These are phyloP conservation scores for Arthrobotrys sinensis DNA, from an alignment of 2,329 filamentous ascomycete species.

Conservation along the genomic window DNA sequence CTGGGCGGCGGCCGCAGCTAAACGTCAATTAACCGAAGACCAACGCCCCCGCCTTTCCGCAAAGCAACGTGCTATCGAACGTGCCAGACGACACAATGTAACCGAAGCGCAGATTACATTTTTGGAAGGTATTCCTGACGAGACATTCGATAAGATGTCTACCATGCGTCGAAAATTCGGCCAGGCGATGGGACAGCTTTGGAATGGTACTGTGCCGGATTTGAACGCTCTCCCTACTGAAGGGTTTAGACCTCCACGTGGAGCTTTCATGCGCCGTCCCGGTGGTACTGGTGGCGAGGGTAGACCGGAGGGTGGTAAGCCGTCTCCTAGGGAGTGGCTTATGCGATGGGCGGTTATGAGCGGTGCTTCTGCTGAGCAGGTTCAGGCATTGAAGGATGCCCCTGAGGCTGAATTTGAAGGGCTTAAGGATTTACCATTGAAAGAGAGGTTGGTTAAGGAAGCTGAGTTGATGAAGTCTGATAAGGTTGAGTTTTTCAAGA, in stretches of 20 bases:
- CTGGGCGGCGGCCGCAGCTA: not conserved
- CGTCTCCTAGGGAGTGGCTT: slow-evolving; percentile 19
- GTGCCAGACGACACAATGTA: not conserved
- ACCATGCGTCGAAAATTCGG: slow-evolving; percentile 24
- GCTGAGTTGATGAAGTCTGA: slow-evolving; percentile 25
- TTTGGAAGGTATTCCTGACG: slow-evolving; percentile 23
- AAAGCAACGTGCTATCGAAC: slow-evolving; percentile 22
- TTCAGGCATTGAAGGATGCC: slow-evolving; percentile 16
- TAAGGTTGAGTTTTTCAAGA: slow-evolving; percentile 36
- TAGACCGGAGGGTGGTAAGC: not conserved
- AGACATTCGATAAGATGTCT: slow-evolving; percentile 25
- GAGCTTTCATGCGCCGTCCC: not conserved
- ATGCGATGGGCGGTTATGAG: slow-evolving; percentile 11
- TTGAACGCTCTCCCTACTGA: slow-evolving; percentile 13
- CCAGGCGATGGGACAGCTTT: slow-evolving; percentile 28
- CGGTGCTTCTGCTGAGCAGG: slow-evolving; percentile 3
- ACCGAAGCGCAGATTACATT: slow-evolving; percentile 23
- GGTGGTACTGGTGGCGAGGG: not conserved
- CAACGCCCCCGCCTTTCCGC: not conserved
- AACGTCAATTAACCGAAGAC: not conserved
- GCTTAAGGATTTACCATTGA: slow-evolving; percentile 20
- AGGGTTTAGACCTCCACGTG: not conserved
- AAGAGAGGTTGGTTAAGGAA: slow-evolving; percentile 31
- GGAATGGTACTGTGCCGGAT: slow-evolving; percentile 21
- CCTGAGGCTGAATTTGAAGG: slow-evolving; percentile 17